Base-by-base conservation (phyloP, 1,284 basidiomycete species). In the Coriolopsis trogii region DNA sequence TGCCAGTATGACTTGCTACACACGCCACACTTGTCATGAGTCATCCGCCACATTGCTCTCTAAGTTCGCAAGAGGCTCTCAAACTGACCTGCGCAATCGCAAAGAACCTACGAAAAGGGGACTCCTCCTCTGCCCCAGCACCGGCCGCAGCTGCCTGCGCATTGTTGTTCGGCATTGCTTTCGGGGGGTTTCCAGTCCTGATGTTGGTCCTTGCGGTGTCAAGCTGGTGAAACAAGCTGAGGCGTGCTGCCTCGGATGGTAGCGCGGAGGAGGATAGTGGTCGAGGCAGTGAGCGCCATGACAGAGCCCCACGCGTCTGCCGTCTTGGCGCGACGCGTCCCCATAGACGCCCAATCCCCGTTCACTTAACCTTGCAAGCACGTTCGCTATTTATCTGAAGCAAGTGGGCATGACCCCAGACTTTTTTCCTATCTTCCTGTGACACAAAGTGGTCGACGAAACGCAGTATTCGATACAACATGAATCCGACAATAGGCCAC, bases 1-100 rank as follows among this genome's bases (percentile, higher is more conserved):
- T 50, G 85, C 69, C 46, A 89, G 57, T 38, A 89, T 69, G 16
- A 82, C 66, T 89, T 89, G 86, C 87, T 89, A 55, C 8, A 49
- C 21, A 28, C n/a, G 30, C 31, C 16, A 3, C 10, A 21, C n/a
- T 44, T 24, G 24, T 29, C 45, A 23, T 41, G 46, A 50, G 53
- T 34, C 30, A 44, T 50, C 40, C 20, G 40, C 28, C 40, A 5
- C 20, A 23, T n/a, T 21, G 30, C 26, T 34, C 42, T 33, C 23
- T 15, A 43, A 7, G 20, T 43, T 40, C 23, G 42, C 28, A 21
- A 29, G 25, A 25, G 10, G 16, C 34, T 24, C 15, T 31, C 3
- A 13, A 15, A 64, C 74, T 46, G 55, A 83, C 82, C 75, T 84
- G 81, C 39, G 71, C 73, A 53, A 82, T 67, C 41, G 70, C 69